Conservation (phyloP, 2,329 filamentous ascomycete genomes). For the Nothophaeocryptopus gaeumannii region DNA sequence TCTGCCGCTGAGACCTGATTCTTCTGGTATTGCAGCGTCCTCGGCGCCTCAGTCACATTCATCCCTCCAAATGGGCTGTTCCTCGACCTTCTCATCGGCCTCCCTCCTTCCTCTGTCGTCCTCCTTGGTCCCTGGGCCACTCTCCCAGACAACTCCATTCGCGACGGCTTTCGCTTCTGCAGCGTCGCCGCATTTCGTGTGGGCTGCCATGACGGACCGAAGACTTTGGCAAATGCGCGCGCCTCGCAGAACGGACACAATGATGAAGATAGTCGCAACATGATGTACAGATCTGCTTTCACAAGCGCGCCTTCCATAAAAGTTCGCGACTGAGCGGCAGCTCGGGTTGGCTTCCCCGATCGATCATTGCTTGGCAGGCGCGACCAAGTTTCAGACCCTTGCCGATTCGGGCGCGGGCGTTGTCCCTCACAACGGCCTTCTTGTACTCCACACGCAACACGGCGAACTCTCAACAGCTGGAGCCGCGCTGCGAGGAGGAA, state of each 20-base stretch:
- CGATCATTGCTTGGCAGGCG: neutral
- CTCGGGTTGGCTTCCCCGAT: neutral
- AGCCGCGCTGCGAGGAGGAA: no score
- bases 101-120: constrained; percentile 23
- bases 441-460: neutral
- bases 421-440: neutral
- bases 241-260: constrained; percentile 46
- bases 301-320: neutral
- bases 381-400: neutral
- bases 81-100: constrained; percentile 38
- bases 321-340: neutral
- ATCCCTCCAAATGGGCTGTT: constrained; percentile 59
- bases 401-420: neutral
- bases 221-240: constrained; percentile 27
- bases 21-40: constrained; percentile 23
- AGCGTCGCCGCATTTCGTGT: constrained; percentile 41
- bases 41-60: constrained; percentile 50
- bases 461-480: neutral
- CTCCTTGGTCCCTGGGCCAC: constrained; percentile 37
- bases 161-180: constrained; percentile 46
- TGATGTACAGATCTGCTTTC: constrained; percentile 12
- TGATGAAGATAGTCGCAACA: constrained; percentile 30
- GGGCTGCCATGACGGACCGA: constrained; percentile 34
- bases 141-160: constrained; percentile 51
- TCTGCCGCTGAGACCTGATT: constrained; percentile 41